Conservation (phyloP, 768 basidiomycete genomes). For the Boletus sp. region DNA sequence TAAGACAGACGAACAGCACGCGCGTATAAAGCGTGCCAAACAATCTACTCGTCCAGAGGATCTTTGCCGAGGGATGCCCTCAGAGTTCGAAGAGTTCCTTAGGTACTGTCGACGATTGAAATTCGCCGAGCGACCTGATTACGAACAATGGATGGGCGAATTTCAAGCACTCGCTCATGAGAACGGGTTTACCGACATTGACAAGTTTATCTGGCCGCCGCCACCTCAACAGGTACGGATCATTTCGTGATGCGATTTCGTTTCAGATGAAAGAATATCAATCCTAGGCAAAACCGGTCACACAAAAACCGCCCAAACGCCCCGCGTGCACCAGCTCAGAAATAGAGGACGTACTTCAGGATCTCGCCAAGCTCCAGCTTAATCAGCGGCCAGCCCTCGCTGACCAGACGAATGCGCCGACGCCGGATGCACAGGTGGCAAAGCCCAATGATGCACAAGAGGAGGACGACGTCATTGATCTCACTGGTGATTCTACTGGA, state of each 20-base stretch:
- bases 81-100: conserved; percentile 75
- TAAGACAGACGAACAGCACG: conserved; percentile 62
- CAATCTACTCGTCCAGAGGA: conserved; percentile 57
- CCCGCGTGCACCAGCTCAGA: conserved; percentile 36
- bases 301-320: conserved; percentile 14
- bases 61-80: conserved; percentile 66
- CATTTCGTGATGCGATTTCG: neutral
- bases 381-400: conserved; percentile 49
- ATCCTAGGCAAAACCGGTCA: conserved; percentile 32
- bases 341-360: conserved; percentile 57
- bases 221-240: conserved; percentile 37
- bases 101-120: conserved; percentile 66
- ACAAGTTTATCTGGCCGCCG: conserved; percentile 75
- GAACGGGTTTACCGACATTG: conserved; percentile 54
- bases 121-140: conserved; percentile 70
- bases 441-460: conserved; percentile 27
- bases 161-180: conserved; percentile 63
- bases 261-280: neutral
- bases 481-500: conserved; percentile 38
- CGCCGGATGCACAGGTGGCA: conserved; percentile 31
- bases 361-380: conserved; percentile 58
- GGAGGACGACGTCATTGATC: conserved; percentile 41
- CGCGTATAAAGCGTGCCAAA: conserved; percentile 64
- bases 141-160: conserved; percentile 59
- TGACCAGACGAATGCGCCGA: conserved; percentile 45